Evolutionary conservation across 352 stramenopile species (phyloP), one percentile per base, ranked within the genome.

Genomic region (Discostella stelligera): DNA sequence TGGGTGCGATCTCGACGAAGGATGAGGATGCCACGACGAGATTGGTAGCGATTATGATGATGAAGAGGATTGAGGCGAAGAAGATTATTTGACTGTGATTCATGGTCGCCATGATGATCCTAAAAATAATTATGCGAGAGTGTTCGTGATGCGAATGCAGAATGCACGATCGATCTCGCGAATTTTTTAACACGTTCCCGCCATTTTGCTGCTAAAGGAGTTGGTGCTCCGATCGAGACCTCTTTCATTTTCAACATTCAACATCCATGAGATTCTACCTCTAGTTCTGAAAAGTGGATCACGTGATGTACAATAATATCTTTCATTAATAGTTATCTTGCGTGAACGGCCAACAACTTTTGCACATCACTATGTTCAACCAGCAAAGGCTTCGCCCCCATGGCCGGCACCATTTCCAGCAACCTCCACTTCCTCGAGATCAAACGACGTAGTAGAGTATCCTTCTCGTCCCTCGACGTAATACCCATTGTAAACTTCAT

Each of bases 51-150:
- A 21, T 3, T n/a, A 3, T 3, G 13, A 30, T 50, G 20, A 25
- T 10, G 20, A 65, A 52, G 32, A 65, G 18, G 30, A 65, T 30
- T 13, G 41, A 32, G 58, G 23, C 16, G 25, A 23, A 52, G 58
- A 53, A 37, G 32, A 49, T 2, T 25, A 65, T n/a, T n/a, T n/a
- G 32, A 14, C 23, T 52, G 32, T 30, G 37, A 49, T 53, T 65
- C 0, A 10, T 37, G 37, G 58, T 37, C 27, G 58, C n/a, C 32
- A 65, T 65, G 58, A 23, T 65, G n/a, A n/a, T n/a, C n/a, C n/a
- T n/a, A n/a, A n/a, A n/a, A 39, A 41, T 61, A 41, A 11, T 61
- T 9, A n/a, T n/a, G n/a, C n/a, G n/a, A n/a, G n/a, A n/a, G n/a
- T n/a, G n/a, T n/a, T n/a, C n/a, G n/a, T n/a, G 37, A 44, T 44